Conservation (phyloP, 495 filamentous ascomycete genomes). For the Aspergillus kassunensis region DNA sequence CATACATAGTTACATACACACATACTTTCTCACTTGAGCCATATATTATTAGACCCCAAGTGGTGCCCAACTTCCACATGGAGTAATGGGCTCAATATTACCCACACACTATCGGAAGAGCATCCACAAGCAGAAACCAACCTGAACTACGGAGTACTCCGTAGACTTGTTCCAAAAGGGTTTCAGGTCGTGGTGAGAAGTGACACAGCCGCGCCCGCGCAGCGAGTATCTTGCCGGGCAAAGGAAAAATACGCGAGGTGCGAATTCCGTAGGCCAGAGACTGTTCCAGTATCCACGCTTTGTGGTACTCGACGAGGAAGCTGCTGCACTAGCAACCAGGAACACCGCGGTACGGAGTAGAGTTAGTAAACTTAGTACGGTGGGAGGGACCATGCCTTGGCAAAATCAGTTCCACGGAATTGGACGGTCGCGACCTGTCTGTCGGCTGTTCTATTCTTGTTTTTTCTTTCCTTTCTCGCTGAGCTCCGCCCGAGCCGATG, state of each 20-base stretch:
- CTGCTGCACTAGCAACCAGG: conserved; percentile 3
- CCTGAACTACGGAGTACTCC: background rate
- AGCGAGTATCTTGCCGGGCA: too few relatives aligned
- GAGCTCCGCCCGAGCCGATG: conserved; percentile 4
- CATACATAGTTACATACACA: too few relatives aligned
- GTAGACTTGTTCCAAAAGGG: conserved; percentile 5
- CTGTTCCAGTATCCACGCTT: too few relatives aligned
- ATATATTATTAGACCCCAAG: background rate
- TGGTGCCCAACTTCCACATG: background rate
- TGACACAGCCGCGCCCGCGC: conserved; percentile 1
- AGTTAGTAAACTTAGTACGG: background rate
- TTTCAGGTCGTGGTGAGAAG: conserved; percentile 1
- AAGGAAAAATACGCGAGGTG: too few relatives aligned
- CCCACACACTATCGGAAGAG: conserved; percentile 5
- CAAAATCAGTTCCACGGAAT: background rate
- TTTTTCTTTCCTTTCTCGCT: background rate
- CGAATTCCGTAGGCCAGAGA: too few relatives aligned
- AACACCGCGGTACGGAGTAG: background rate
- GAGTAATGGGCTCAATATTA: conserved; percentile 6
- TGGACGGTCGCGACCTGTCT: background rate
- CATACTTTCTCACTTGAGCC: too few relatives aligned
- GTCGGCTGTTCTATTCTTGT: conserved; percentile 7
- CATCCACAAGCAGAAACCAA: background rate
- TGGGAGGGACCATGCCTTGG: background rate
- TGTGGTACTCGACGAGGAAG: too few relatives aligned